Evolutionary conservation across 352 stramenopile genomes (phyloP), one percentile per base, ranked within the genome.

Genomic region (Bremia lactucae): DNA sequence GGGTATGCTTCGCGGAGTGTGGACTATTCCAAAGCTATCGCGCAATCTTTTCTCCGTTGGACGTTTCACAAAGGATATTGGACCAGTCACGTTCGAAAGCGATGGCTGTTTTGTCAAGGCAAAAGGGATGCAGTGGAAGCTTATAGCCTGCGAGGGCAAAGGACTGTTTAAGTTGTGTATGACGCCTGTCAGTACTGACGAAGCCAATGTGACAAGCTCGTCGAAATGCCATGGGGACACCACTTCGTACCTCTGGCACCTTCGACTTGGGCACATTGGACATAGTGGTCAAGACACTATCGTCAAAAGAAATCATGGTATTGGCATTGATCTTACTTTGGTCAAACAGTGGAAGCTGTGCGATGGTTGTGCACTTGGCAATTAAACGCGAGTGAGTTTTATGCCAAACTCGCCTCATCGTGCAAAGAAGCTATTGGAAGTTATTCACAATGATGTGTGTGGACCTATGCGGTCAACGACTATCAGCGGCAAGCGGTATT

Each of bases 231-330:
- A 49, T 28, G 24, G 24, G 24, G 24, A 49, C 28, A 49, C 39
- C 40, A 55, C 31, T 6, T 28, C 24, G 24, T 28, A 28, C 24
- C 24, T 28, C 24, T 28, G 24, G 24, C 24, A 28, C 24, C 48
- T 55, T 42, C 38, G 48, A 50, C 48, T 55, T 37, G 46, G 36
- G 33, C 46, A 48, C 37, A 49, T 49, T 22, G 46, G 48, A 14
- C 38, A 49, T 31, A 22, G 29, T 20, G 48, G 48, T 37, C 14
- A 49, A 26, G 28, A 36, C n/a, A 33, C 31, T 21, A 48, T 55
- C 10, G 24, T 28, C 24, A 28, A 6, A 6, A 28, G 10, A 10
- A 10, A 28, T 10, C 10, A 28, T 28, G 24, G 24, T 10, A 28
- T 10, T 28, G 24, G 24, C 10, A 28, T 28, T 10, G 10, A 28